phyloP scores from a whole-genome alignment of 495 filamentous ascomycete species.

The Letharia columbiana region DNA sequence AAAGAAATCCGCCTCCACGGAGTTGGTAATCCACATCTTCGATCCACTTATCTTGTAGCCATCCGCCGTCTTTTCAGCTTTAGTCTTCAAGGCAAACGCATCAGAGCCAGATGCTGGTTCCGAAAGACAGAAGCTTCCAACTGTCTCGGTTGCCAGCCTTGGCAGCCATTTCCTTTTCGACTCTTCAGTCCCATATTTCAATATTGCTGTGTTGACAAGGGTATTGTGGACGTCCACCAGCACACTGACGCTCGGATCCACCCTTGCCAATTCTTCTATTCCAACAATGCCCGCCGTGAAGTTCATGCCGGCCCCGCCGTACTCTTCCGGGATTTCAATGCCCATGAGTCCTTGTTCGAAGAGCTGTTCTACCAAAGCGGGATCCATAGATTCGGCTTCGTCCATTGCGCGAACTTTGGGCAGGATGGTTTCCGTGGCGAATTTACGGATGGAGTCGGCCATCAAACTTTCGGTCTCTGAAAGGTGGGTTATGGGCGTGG shows the following conservation, averaged over 20 bases:
- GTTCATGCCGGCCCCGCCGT: slow-evolving; percentile 94
- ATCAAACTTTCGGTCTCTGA: slow-evolving; percentile 86
- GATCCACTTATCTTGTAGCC: slow-evolving; percentile 81
- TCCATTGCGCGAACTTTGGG: slow-evolving; percentile 98
- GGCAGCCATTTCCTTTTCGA: slow-evolving; percentile 81
- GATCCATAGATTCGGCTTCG: slow-evolving; percentile 92
- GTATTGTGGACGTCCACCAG: slow-evolving; percentile 97
- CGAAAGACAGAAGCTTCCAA: slow-evolving; percentile 93
- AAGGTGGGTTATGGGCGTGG: slow-evolving; percentile 87
- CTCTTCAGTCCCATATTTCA: slow-evolving; percentile 72
- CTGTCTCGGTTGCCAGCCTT: slow-evolving; percentile 74
- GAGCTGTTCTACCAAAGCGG: slow-evolving; percentile 73
- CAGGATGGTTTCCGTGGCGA: slow-evolving; percentile 76
- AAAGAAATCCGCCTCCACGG: slow-evolving; percentile 87
- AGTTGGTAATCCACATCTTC: slow-evolving; percentile 99
- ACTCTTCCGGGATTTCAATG: slow-evolving; percentile 95
- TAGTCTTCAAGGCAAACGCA: slow-evolving; percentile 89
- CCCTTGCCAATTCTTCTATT: slow-evolving; percentile 91
- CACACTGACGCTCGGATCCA: slow-evolving; percentile 91
- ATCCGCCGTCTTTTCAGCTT: slow-evolving; percentile 64
- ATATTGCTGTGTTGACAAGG: slow-evolving; percentile 83
- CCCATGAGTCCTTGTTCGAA: slow-evolving; percentile 99
- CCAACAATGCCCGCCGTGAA: slow-evolving; percentile 93
- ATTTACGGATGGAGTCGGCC: slow-evolving; percentile 83
- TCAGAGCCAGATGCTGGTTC: slow-evolving; percentile 91